A percentile compares a stretch with the other conserved stretches of the same genome.
These are phyloP conservation scores for Mycogone perniciosa DNA, from an alignment of 2,329 filamentous ascomycete genomes.

Conservation along the genomic window DNA sequence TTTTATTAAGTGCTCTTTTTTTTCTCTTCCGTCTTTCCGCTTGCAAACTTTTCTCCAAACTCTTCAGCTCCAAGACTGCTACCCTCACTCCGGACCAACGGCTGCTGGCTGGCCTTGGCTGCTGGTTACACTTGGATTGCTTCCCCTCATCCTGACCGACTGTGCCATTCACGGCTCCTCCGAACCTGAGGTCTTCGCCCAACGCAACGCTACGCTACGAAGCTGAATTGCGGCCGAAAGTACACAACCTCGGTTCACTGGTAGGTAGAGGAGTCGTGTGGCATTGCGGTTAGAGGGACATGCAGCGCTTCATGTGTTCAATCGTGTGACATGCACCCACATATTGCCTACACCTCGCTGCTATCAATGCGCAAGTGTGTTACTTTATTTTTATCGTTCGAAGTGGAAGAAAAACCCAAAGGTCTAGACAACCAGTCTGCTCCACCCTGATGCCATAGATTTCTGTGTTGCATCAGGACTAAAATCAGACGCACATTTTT, in stretches of 20 bases:
- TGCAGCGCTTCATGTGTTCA: background rate
- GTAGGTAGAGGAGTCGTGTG: too few species aligned
- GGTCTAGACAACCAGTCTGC: conserved; percentile 63
- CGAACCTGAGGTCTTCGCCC: too few species aligned
- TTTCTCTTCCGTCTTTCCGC: conserved; percentile 4
- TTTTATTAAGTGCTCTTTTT: conserved; percentile 6
- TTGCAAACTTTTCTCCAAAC: conserved; percentile 2
- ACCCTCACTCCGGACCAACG: too few species aligned
- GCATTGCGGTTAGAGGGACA: too few species aligned
- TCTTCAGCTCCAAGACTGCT: background rate
- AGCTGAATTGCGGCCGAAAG: too few species aligned
- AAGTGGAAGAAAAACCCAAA: conserved; percentile 57
- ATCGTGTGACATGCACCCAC: conserved; percentile 33
- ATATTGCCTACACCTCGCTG: conserved; percentile 57
- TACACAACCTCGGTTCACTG: too few species aligned
- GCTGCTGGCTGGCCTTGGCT: too few species aligned
- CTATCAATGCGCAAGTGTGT: conserved; percentile 52
- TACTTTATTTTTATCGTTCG: conserved; percentile 51
- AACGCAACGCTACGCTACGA: too few species aligned
- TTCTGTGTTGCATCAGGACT: conserved; percentile 54
- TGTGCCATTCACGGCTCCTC: too few species aligned
- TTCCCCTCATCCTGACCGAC: too few species aligned
- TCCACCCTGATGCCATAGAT: conserved; percentile 58
- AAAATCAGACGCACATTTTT: conserved; percentile 54
- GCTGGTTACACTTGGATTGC: too few species aligned